phyloP scores from a whole-genome alignment of 1,284 basidiomycete species.

The Dichomitus squalens region DNA sequence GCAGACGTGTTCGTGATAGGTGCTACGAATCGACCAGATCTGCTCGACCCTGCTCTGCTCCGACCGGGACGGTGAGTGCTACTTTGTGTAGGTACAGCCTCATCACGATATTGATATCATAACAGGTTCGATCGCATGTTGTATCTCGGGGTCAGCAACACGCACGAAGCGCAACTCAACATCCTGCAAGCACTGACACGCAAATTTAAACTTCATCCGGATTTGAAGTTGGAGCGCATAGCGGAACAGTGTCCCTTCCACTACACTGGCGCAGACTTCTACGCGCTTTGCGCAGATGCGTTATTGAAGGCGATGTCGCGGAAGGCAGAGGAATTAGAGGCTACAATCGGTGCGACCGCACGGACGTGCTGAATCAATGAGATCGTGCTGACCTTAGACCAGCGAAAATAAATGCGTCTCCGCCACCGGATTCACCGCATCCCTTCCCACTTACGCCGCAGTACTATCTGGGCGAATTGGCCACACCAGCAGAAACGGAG shows the following conservation, averaged over 20 bases:
- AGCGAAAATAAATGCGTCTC: constrained; percentile 54
- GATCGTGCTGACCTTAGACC: constrained; percentile 5
- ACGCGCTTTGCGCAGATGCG: constrained; percentile 96
- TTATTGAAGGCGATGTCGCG: constrained; percentile 95
- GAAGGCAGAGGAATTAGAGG: constrained; percentile 82
- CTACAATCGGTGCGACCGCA: constrained; percentile 56
- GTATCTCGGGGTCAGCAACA: constrained; percentile 92
- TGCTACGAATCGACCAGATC: constrained; percentile 95
- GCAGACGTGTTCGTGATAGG: constrained; percentile 94
- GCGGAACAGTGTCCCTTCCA: constrained; percentile 88
- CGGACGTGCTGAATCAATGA: neutral
- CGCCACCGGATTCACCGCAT: constrained; percentile 44
- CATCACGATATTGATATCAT: neutral
- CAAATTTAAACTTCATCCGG: constrained; percentile 85
- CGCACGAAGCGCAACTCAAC: constrained; percentile 84
- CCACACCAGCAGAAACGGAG: constrained; percentile 70
- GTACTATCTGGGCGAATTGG: constrained; percentile 91
- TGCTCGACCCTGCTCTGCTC: constrained; percentile 91
- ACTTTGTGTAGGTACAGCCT: no score
- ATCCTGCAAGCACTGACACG: constrained; percentile 91
- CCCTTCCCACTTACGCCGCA: constrained; percentile 85
- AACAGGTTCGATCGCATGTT: constrained; percentile 95
- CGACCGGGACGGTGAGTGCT: constrained; percentile 78
- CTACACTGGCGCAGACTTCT: constrained; percentile 97
- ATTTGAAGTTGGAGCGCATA: constrained; percentile 66